Conservation (phyloP, 148 eudicot genomes). For the Cornus florida region DNA sequence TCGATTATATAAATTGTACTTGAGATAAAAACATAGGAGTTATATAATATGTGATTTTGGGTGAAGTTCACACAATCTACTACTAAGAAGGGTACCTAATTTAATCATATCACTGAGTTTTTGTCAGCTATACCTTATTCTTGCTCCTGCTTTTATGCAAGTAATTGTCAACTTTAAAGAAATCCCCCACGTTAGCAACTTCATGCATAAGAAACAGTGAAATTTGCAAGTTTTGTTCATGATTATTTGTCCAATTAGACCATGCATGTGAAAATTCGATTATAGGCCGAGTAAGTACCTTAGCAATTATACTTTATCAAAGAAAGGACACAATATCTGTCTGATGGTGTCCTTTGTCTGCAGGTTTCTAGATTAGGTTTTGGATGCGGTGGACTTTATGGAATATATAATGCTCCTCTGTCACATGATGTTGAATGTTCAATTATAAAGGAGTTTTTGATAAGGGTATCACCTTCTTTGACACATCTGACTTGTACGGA, state of each 20-base stretch:
- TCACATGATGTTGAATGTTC: conserved; percentile 46
- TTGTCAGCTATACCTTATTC: neutral
- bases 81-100: too few relatives aligned
- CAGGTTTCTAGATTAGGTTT: conserved; percentile 53
- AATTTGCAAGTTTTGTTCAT: neutral
- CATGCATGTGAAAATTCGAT: too few relatives aligned
- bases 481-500: conserved; percentile 46
- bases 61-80: neutral
- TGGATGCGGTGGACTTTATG: conserved; percentile 49
- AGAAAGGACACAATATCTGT: neutral
- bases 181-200: too few relatives aligned
- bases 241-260: neutral
- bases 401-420: conserved; percentile 37
- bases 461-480: conserved; percentile 48
- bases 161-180: too few relatives aligned
- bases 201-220: neutral
- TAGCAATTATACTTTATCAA: neutral
- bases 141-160: too few relatives aligned
- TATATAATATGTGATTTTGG: too few relatives aligned
- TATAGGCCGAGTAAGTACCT: neutral
- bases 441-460: conserved; percentile 38
- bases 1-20: too few relatives aligned
- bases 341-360: neutral
- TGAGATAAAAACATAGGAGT: too few relatives aligned
- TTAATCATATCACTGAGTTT: too few relatives aligned